phyloP scores from a whole-genome alignment of 176 grass and related monocot species.

The Carex pumila region DNA sequence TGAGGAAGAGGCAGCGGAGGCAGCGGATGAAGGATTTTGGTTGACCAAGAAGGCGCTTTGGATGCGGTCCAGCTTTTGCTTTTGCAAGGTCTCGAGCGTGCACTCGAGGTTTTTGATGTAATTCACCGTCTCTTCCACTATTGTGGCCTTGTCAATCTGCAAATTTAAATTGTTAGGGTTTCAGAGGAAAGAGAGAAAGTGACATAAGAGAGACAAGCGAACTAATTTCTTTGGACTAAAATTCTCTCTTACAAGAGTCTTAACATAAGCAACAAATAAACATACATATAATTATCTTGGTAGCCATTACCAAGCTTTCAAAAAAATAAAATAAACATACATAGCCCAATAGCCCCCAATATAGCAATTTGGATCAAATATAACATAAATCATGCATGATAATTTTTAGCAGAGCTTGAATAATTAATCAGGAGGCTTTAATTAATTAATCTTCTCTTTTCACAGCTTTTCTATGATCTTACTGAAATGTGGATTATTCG shows the following conservation, averaged over 20 bases:
- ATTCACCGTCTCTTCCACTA: constrained; percentile 50
- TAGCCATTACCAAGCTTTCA: too few species aligned
- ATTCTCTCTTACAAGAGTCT: too few species aligned
- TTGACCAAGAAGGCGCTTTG: neutral
- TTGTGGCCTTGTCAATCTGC: constrained; percentile 47
- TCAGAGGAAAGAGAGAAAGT: too few species aligned
- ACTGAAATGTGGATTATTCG: neutral
- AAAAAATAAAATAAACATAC: too few species aligned
- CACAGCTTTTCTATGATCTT: neutral
- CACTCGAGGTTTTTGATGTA: constrained; percentile 56
- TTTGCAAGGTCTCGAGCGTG: constrained; percentile 30
- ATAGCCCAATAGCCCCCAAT: too few species aligned
- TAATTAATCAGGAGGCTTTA: neutral
- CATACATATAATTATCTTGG: too few species aligned
- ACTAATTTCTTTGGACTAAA: too few species aligned
- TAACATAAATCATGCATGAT: neutral
- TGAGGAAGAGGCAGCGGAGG: too few species aligned
- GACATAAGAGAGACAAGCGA: too few species aligned
- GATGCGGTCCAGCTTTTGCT: constrained; percentile 30
- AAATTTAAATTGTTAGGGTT: neutral
- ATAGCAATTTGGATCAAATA: too few species aligned
- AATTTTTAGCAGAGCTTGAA: neutral
- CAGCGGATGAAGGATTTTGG: neutral
- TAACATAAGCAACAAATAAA: too few species aligned
- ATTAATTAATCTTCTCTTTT: neutral